phyloP scores from a whole-genome alignment of 768 basidiomycete species.

The Austroboletus eburneus region DNA sequence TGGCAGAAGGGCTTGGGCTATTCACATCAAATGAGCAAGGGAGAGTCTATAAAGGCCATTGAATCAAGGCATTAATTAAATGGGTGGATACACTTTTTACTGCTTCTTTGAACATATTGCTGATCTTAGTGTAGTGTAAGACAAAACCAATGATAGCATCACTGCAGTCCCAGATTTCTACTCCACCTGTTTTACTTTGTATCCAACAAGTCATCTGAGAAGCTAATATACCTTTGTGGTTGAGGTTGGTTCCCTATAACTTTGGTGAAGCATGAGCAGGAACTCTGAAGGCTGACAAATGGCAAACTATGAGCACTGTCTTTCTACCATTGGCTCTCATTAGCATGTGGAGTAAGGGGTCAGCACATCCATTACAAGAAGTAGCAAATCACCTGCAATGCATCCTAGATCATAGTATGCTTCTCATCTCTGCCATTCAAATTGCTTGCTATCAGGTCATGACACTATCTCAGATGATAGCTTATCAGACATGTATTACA shows the following conservation, averaged over 20 bases:
- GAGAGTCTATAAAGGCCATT: too few relatives aligned
- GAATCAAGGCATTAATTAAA: too few relatives aligned
- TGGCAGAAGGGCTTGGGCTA: too few relatives aligned
- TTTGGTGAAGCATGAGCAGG: not conserved
- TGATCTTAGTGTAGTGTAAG: too few relatives aligned
- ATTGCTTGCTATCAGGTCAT: too few relatives aligned
- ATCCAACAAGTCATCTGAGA: not conserved
- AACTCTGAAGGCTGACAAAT: conserved; percentile 4
- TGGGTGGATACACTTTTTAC: too few relatives aligned
- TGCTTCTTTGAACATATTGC: too few relatives aligned
- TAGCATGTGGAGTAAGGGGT: not conserved
- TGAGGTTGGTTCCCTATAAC: not conserved
- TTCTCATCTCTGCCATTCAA: not conserved
- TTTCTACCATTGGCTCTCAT: not conserved
- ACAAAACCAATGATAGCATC: too few relatives aligned
- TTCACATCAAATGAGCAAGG: too few relatives aligned
- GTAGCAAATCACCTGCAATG: not conserved
- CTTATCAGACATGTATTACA: not conserved
- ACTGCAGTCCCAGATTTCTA: too few relatives aligned
- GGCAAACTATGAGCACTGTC: not conserved
- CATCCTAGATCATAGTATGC: conserved; percentile 3
- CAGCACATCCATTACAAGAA: not conserved
- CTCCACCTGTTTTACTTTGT: too few relatives aligned
- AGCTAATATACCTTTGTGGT: not conserved
- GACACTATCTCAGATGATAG: not conserved